Evolutionary conservation across 2,329 filamentous ascomycete species (phyloP).

Genomic region (Lasiodiplodia theobromae): DNA sequence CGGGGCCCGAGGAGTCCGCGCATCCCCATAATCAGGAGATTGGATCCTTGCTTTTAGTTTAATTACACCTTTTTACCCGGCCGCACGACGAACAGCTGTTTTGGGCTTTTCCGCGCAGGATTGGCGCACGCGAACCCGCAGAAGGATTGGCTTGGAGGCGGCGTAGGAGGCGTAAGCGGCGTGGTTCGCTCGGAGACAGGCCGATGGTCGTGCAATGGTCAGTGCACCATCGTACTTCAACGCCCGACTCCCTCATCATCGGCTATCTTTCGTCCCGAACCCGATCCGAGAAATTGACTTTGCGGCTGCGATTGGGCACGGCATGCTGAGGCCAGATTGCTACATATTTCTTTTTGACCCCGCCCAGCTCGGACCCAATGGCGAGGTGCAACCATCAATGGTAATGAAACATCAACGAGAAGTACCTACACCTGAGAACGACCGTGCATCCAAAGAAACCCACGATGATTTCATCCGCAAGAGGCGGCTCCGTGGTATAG

Average conservation of each 20-base stretch:
- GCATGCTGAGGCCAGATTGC: no score
- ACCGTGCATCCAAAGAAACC: no score
- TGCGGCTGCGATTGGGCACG: not conserved
- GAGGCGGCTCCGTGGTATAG: no score
- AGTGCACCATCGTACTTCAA: not conserved
- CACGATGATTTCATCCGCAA: no score
- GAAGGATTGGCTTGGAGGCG: not conserved
- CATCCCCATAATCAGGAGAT: not conserved
- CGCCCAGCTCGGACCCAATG: no score
- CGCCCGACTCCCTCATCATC: no score
- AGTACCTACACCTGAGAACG: no score
- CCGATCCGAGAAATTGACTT: not conserved
- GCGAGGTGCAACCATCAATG: no score
- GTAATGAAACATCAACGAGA: no score
- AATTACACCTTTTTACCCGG: not conserved
- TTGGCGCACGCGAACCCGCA: not conserved
- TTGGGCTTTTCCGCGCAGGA: no score
- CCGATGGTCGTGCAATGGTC: not conserved
- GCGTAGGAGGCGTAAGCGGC: no score
- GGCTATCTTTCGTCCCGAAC: not conserved
- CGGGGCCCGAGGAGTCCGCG: slow-evolving; percentile 13
- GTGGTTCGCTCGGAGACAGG: not conserved
- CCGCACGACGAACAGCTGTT: not conserved
- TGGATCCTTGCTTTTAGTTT: not conserved
- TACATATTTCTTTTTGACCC: no score